Base-by-base conservation (phyloP, 352 stramenopile species). In the Phytophthora tentaculata region DNA sequence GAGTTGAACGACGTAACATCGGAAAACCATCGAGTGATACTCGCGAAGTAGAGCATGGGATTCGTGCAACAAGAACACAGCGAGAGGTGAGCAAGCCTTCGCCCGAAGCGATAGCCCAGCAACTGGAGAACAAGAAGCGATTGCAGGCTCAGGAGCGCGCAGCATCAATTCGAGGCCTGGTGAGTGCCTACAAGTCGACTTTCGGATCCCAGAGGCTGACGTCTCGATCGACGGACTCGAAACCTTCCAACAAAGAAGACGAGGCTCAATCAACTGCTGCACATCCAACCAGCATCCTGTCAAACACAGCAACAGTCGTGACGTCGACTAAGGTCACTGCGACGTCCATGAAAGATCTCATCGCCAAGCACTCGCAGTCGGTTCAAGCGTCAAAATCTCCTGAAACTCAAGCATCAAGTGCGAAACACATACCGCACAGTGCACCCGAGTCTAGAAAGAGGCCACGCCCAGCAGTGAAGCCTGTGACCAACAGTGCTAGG, bases 281-380 rank as follows among this genome's bases (percentile, higher is more conserved):
- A 41, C 19, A 45, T 26, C 48, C 70, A n/a, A 43, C 24, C 17
- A 26, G 19, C 39, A 64, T 61, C 32, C n/a, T 69, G 39, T 64
- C 52, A 28, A 61, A 24, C 20, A 39, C 35, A 48, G 20, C 35
- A 28, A 10, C 53, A 54, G 59, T 66, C 19, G 48, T 66, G 19
- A 75, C 72, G 23, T 32, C 35, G 29, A 54, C 41, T 1, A 71
- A 64, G 56, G 56, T 70, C n/a, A 53, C 55, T 43, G 32, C 69
- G 10, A 81, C 64, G 8, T 77, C 77, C 6, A 73, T 84, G 65
- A 78, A 74, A 44, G 74, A 79, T 28, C 62, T 85, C 22, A 49
- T 85, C 28, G 47, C 47, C 3, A 81, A 71, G 43, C 67, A 81
- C 55, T 70, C 68, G 29, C 51, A 60, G 41, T 66, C 56, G 26